These are phyloP conservation scores for Penicillium angulare DNA, from an alignment of 495 filamentous ascomycete genomes.

Conservation along the genomic window DNA sequence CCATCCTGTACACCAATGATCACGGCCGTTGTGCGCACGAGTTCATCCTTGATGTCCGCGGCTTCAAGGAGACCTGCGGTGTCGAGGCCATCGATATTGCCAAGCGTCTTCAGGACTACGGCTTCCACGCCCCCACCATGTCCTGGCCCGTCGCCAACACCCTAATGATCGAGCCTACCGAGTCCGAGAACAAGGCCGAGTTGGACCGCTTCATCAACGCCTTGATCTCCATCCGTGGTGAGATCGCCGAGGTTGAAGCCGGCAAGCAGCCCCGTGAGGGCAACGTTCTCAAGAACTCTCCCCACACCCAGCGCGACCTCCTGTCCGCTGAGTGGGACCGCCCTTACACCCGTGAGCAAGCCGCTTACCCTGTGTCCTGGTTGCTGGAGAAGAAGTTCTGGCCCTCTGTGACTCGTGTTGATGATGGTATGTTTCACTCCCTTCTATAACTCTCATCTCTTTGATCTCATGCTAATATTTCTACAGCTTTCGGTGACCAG, in stretches of 20 bases:
- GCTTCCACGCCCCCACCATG: constrained; percentile 98
- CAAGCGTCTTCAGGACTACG: constrained; percentile 97
- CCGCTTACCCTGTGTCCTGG: constrained; percentile 85
- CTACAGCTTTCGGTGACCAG: constrained; percentile 80
- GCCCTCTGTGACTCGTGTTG: constrained; percentile 83
- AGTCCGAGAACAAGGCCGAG: constrained; percentile 90
- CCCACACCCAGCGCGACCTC: constrained; percentile 84
- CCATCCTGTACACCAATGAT: constrained; percentile 88
- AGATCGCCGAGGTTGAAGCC: constrained; percentile 83
- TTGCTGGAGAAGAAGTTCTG: constrained; percentile 98
- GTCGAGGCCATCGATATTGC: constrained; percentile 96
- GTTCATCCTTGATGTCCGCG: constrained; percentile 91
- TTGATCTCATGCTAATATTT: constrained; percentile 5
- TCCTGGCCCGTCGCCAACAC: constrained; percentile 96
- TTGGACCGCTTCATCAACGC: constrained; percentile 94
- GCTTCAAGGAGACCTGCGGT: constrained; percentile 80
- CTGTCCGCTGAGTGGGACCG: constrained; percentile 69
- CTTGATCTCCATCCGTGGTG: constrained; percentile 80
- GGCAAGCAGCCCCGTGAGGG: constrained; percentile 72
- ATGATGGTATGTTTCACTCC: constrained; percentile 69
- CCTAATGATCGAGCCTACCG: constrained; percentile 98
- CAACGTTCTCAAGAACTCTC: constrained; percentile 93
- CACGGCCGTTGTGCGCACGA: constrained; percentile 92
- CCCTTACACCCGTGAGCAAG: constrained; percentile 74
- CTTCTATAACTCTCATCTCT: not conserved